These are phyloP conservation scores for Pythium brachiatum DNA, from an alignment of 352 stramenopile genomes.

Conservation along the genomic window DNA sequence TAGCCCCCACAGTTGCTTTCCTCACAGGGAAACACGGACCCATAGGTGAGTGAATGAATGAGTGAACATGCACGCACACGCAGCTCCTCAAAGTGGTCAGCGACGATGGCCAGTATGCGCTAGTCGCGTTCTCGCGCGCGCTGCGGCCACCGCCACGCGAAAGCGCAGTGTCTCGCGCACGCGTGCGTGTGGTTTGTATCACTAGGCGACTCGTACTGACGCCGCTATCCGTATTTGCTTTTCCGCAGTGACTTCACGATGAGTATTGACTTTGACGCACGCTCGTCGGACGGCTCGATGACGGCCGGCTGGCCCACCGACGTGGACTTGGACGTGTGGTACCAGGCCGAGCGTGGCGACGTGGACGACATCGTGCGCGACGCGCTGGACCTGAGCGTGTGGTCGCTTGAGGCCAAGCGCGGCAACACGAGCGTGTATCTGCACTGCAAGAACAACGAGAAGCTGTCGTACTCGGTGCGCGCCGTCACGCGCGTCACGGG, in stretches of 20 bases:
- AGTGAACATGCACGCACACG: background rate
- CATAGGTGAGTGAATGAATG: background rate
- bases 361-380: slow-evolving; percentile 69
- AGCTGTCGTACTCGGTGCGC: slow-evolving; percentile 69
- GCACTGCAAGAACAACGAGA: slow-evolving; percentile 84
- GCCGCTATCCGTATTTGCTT: background rate
- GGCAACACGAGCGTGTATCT: slow-evolving; percentile 68
- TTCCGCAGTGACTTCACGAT: slow-evolving; percentile 8
- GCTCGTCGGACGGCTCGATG: slow-evolving; percentile 19
- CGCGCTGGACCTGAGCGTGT: slow-evolving; percentile 69
- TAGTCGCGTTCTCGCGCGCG: background rate
- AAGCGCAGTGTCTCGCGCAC: background rate
- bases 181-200: background rate
- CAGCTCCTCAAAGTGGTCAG: background rate
- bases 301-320: slow-evolving; percentile 54
- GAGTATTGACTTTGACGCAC: slow-evolving; percentile 23
- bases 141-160: background rate
- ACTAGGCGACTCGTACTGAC: background rate
- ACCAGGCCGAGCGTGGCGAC: slow-evolving; percentile 63
- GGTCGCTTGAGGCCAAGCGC: slow-evolving; percentile 67
- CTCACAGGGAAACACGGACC: slow-evolving; percentile 11
- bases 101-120: background rate
- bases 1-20: slow-evolving; percentile 3
- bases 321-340: slow-evolving; percentile 75
- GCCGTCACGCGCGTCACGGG: slow-evolving; percentile 64